Evolutionary conservation across 2,329 filamentous ascomycete genomes (phyloP).

Genomic region (Exutisphaerella laricina): DNA sequence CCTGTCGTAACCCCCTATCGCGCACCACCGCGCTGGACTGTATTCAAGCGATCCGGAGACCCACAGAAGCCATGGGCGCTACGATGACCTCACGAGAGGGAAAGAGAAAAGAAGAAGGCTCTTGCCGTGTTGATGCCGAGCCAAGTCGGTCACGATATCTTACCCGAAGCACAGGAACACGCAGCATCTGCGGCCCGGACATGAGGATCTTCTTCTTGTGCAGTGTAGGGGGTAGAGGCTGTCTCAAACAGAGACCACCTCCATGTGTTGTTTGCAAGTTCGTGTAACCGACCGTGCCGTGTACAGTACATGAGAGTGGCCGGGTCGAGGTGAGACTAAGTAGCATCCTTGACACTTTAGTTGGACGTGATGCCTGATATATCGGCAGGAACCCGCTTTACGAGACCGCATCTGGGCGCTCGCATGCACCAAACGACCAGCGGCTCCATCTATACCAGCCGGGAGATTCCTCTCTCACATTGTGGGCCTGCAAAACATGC

Average conservation of each 20-base stretch:
- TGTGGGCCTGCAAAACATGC: slow-evolving; percentile 6
- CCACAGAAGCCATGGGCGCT: too few species aligned
- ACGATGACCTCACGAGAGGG: too few species aligned
- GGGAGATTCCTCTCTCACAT: slow-evolving; percentile 6
- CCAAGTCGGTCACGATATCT: too few species aligned
- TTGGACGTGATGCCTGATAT: neutral
- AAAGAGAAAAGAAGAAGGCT: too few species aligned
- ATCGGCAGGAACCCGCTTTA: slow-evolving; percentile 19
- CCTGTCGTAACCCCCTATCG: too few species aligned
- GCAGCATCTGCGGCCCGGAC: too few species aligned
- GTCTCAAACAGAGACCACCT: neutral
- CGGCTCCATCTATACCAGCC: slow-evolving; percentile 13
- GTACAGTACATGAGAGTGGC: neutral
- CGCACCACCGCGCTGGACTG: too few species aligned
- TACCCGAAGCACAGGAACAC: too few species aligned
- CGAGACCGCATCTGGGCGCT: slow-evolving; percentile 12
- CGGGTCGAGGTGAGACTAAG: neutral
- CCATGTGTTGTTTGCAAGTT: neutral
- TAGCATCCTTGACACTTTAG: slow-evolving; percentile 1
- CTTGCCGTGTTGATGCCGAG: too few species aligned
- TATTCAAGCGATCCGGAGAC: too few species aligned
- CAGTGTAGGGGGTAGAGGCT: neutral
- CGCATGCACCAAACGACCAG: slow-evolving; percentile 16
- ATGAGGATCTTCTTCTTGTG: too few species aligned
- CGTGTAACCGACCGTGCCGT: neutral